phyloP scores from a whole-genome alignment of 2,329 filamentous ascomycete genomes.

The Xylariales sp. region DNA sequence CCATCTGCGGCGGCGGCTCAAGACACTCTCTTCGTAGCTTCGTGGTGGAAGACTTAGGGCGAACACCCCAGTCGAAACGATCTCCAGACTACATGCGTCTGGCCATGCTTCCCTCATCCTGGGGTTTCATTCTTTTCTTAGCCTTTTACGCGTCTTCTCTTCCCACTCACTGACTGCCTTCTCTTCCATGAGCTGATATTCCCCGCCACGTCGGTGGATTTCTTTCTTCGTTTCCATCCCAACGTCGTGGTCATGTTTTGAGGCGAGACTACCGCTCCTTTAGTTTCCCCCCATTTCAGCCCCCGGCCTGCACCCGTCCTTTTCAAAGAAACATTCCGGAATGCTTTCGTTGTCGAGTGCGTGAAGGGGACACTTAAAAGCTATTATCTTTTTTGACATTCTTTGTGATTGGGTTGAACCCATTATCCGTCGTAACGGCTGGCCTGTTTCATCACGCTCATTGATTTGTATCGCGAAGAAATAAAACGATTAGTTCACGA shows the following conservation, averaged over 20 bases:
- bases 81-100: slow-evolving; percentile 35
- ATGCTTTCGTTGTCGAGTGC: slow-evolving; percentile 31
- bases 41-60: neutral
- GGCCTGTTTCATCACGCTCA: slow-evolving; percentile 29
- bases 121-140: slow-evolving; percentile 25
- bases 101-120: neutral
- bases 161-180: neutral
- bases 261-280: slow-evolving; percentile 35
- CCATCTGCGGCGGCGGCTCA: neutral
- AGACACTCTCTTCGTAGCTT: too few relatives aligned
- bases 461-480: slow-evolving; percentile 5
- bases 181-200: slow-evolving; percentile 32
- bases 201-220: slow-evolving; percentile 18
- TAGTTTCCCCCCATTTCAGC: slow-evolving; percentile 9
- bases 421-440: slow-evolving; percentile 31
- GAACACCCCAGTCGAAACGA: slow-evolving; percentile 36
- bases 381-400: slow-evolving; percentile 4
- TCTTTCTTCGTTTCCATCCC: slow-evolving; percentile 24
- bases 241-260: slow-evolving; percentile 16
- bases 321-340: slow-evolving; percentile 33
- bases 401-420: slow-evolving; percentile 31
- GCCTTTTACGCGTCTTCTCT: slow-evolving; percentile 5
- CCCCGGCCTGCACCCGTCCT: neutral
- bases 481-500: neutral
- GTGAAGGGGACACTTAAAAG: slow-evolving; percentile 17